Conservation (phyloP, 768 basidiomycete species). For the Cystobasidium onofrii region DNA sequence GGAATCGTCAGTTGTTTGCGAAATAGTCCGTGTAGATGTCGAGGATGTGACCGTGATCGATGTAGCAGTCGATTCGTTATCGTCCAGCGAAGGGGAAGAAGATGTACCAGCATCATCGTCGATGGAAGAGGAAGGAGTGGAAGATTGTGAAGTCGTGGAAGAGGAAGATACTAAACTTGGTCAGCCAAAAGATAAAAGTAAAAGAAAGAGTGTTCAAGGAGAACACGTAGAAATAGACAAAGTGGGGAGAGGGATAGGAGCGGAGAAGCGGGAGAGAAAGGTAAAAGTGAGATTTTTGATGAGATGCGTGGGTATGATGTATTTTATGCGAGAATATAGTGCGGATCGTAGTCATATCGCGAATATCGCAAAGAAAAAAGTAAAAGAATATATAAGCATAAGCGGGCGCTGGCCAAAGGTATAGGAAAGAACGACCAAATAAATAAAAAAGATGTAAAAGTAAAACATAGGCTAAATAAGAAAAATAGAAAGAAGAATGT, state of each 20-base stretch:
- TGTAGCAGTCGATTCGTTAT: background rate
- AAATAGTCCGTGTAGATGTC: background rate
- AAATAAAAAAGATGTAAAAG: background rate
- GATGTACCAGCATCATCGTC: background rate
- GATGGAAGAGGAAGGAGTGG: background rate
- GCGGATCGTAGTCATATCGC: background rate
- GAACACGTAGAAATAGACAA: background rate
- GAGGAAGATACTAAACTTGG: background rate
- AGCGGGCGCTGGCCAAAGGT: background rate
- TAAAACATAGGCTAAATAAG: background rate
- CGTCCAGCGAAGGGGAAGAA: background rate
- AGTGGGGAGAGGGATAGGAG: background rate
- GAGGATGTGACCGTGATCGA: too few relatives aligned
- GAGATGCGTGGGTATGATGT: too few relatives aligned
- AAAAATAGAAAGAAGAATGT: too few relatives aligned
- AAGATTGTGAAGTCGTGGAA: background rate
- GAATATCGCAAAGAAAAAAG: background rate
- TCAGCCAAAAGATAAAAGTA: background rate
- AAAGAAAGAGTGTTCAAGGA: too few relatives aligned
- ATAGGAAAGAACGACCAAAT: background rate
- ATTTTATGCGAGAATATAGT: background rate
- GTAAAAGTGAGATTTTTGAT: too few relatives aligned
- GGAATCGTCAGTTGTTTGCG: background rate
- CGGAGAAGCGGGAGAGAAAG: background rate
- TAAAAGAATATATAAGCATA: background rate